Evolutionary conservation across 2,329 filamentous ascomycete species (phyloP).

Genomic region (Seiridium unicorne): DNA sequence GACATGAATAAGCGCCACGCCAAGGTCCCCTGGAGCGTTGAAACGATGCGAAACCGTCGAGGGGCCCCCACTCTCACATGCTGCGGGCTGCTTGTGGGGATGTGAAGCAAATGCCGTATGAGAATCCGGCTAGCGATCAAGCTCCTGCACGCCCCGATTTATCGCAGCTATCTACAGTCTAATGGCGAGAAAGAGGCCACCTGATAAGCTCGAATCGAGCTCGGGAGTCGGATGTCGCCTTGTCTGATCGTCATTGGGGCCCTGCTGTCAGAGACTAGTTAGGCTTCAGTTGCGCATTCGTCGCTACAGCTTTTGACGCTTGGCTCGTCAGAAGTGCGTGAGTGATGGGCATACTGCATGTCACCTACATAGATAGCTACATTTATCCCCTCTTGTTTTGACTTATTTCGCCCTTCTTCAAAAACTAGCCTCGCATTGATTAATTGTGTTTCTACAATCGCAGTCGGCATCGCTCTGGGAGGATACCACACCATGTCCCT

Average conservation of each 20-base stretch:
- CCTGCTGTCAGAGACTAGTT: neutral
- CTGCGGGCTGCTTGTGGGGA: neutral
- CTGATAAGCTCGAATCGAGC: neutral
- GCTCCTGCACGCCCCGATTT: neutral
- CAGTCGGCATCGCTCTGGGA: neutral
- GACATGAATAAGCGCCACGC: neutral
- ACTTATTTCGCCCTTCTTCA: neutral
- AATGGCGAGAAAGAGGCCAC: neutral
- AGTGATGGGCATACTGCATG: neutral
- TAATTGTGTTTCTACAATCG: neutral
- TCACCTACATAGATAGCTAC: neutral
- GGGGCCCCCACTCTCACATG: constrained; percentile 1
- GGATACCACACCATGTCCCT: neutral
- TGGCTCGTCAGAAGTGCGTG: neutral
- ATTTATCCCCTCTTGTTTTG: neutral
- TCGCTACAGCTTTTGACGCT: neutral
- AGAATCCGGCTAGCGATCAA: neutral
- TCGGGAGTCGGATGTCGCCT: neutral
- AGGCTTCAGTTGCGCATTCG: neutral
- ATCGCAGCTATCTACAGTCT: neutral
- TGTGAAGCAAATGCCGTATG: neutral
- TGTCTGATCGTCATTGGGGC: neutral
- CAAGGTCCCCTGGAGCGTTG: neutral
- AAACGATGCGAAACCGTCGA: neutral
- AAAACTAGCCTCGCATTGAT: no score